These are phyloP conservation scores for Candida corydali DNA, from an alignment of 805 yeast genomes.

Conservation along the genomic window DNA sequence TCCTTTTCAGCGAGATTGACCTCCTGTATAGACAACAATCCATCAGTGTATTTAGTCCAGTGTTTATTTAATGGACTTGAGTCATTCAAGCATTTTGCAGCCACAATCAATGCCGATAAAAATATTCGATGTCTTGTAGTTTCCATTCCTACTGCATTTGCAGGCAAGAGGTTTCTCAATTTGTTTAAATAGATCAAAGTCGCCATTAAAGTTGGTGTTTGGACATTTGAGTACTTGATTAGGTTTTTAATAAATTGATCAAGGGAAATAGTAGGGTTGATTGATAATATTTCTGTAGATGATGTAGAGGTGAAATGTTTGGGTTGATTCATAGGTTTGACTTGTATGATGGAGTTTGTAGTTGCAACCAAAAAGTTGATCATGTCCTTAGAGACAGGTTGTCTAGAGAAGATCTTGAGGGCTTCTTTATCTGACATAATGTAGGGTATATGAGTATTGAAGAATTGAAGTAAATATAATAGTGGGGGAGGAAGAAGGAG, in stretches of 20 bases:
- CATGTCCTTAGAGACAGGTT: conserved; percentile 56
- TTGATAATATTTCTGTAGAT: conserved; percentile 16
- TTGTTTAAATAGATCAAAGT: conserved; percentile 79
- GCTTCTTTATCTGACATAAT: conserved; percentile 40
- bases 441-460: neutral
- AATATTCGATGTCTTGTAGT: conserved; percentile 93
- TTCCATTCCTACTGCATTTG: conserved; percentile 85
- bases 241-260: conserved; percentile 65
- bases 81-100: conserved; percentile 92
- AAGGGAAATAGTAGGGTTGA: conserved; percentile 29
- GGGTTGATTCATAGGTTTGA: conserved; percentile 24
- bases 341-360: conserved; percentile 52
- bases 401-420: conserved; percentile 48
- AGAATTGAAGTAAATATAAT: neutral
- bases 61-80: conserved; percentile 93
- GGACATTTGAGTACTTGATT: conserved; percentile 82
- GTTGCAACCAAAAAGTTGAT: conserved; percentile 54
- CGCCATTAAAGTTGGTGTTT: conserved; percentile 93
- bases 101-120: conserved; percentile 79
- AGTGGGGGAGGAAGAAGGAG: neutral
- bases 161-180: conserved; percentile 72
- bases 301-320: conserved; percentile 31
- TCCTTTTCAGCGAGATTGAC: conserved; percentile 92
- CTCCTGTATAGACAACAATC: conserved; percentile 69
- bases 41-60: conserved; percentile 92